Evolutionary conservation across 306 rosid genomes (phyloP), one percentile per base, ranked within the genome.

Genomic region (Alnus rubra): DNA sequence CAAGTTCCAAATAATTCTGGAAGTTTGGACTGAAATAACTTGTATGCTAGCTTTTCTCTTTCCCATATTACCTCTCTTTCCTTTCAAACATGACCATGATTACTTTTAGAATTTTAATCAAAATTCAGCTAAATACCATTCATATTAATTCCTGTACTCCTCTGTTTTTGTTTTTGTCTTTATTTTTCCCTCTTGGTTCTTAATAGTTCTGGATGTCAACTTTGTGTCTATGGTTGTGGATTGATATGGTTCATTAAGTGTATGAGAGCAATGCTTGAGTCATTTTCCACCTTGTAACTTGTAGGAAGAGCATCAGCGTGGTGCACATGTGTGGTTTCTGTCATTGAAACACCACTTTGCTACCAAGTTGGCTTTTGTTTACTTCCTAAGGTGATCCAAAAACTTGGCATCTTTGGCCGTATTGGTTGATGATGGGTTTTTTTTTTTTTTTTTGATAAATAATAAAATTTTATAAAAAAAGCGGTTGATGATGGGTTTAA

Each of bases 71-170:
- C 33, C n/a, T 16, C 28, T 49, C 2, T 45, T 50, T 19, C 31
- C 13, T 68, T 45, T 59, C 52, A 56, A 37, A 74, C 28, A 42
- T 73, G 74, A 3, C 55, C 72, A 80, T 9, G 53, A 31, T 59
- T 5, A 44, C 4, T 13, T 19, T 44, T 16, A 28, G 11, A 69
- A 7, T 7, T 23, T 53, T 47, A 23, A 23, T 58, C 28, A 56
- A 23, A 50, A n/a, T 49, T 72, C 54, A 49, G 73, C 53, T 69
- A 69, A 70, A 45, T 49, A 35, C 9, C 9, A 10, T 54, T 55
- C 35, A 8, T 28, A 28, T 58, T 58, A 19, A 19, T 48, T 23
- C 33, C 64, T 58, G 5, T 19, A 19, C 11, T 58, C 9, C n/a
- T 23, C 28, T 6, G 3, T 53, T 54, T n/a, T 54, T 28, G 4